Evolutionary conservation across 352 stramenopile species (phyloP).

Genomic region (Globisporangium irregulare): DNA sequence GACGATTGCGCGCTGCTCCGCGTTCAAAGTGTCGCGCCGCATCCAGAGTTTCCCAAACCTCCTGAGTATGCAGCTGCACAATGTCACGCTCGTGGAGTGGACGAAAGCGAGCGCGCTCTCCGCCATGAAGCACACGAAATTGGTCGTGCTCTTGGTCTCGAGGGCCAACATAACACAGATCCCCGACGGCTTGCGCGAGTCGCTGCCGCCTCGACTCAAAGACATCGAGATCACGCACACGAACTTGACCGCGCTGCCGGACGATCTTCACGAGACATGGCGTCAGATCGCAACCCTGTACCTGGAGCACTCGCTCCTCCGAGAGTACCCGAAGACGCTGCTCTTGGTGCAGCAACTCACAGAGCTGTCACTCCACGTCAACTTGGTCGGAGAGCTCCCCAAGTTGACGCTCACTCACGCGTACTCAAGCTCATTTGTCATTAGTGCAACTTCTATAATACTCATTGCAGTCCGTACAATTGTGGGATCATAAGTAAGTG

Average conservation of each 20-base stretch:
- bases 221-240: neutral
- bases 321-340: conserved; percentile 3
- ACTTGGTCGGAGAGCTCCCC: neutral
- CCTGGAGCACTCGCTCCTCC: conserved; percentile 17
- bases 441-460: neutral
- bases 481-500: neutral
- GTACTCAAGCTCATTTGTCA: neutral
- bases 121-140: no score
- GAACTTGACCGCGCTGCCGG: neutral
- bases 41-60: neutral
- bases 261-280: neutral
- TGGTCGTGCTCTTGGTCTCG: no score
- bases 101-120: no score
- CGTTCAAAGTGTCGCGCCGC: neutral
- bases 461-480: no score
- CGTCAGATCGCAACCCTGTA: neutral
- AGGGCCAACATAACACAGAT: no score
- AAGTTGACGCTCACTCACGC: neutral
- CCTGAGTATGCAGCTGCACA: neutral
- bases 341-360: neutral
- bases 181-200: no score
- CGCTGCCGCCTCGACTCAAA: neutral
- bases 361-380: neutral
- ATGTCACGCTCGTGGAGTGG: neutral
- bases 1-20: neutral